Percentiles rank a stretch among this genome's conserved stretches.
Conservation (phyloP, 202 grass and related monocot genomes). For the Bolboschoenoplectus hybrid region DNA sequence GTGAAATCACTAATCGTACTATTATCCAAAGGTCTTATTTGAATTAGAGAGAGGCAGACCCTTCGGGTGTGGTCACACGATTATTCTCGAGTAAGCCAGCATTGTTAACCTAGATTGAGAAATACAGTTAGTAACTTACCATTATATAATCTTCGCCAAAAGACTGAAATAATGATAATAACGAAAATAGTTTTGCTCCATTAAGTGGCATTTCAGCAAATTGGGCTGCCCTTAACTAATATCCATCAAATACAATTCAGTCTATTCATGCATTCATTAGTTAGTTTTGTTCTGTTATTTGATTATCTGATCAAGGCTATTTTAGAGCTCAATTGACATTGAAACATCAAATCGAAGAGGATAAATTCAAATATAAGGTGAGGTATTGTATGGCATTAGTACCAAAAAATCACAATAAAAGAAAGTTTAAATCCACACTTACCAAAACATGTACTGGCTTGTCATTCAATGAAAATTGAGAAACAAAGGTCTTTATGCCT, state of each 20-base stretch:
- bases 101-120: slow-evolving; percentile 84
- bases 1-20: not conserved
- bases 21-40: slow-evolving; percentile 22
- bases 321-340: slow-evolving; percentile 8
- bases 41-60: slow-evolving; percentile 45
- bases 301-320: not conserved
- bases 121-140: not conserved
- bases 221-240: slow-evolving; percentile 14
- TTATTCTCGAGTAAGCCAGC: slow-evolving; percentile 82
- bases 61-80: slow-evolving; percentile 65
- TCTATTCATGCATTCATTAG: not conserved
- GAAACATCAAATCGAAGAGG: not conserved
- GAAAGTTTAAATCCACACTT: slow-evolving; percentile 40
- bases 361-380: slow-evolving; percentile 16
- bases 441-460: slow-evolving; percentile 85
- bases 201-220: slow-evolving; percentile 20
- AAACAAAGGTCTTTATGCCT: slow-evolving; percentile 73
- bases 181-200: not conserved
- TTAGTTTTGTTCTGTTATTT: slow-evolving; percentile 3
- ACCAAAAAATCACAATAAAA: not conserved
- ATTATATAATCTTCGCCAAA: not conserved
- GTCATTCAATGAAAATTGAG: slow-evolving; percentile 66
- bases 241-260: not conserved
- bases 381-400: not conserved
- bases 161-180: not conserved